These are phyloP conservation scores for Craterostigma plantagineum DNA, from an alignment of 257 asterid species.

Conservation along the genomic window DNA sequence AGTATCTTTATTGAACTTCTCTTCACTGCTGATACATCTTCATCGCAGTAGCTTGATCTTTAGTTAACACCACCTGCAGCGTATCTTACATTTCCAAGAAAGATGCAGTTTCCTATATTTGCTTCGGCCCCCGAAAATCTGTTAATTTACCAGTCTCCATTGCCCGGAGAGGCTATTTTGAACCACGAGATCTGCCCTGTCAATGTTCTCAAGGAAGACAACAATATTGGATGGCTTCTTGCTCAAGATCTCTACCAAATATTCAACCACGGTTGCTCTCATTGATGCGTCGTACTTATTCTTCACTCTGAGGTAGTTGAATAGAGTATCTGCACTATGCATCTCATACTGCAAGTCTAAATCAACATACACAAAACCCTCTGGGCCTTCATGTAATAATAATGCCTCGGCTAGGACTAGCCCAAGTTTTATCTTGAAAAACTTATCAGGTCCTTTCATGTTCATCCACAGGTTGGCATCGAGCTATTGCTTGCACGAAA, in stretches of 20 bases:
- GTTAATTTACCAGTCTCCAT: conserved; percentile 35
- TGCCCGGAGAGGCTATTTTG: conserved; percentile 51
- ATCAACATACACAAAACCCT: conserved; percentile 38
- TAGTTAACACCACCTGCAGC: conserved; percentile 3
- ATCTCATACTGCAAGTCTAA: conserved; percentile 27
- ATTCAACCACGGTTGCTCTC: conserved; percentile 58
- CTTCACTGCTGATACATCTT: conserved; percentile 19
- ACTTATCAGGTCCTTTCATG: conserved; percentile 42
- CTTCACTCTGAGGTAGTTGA: conserved; percentile 12
- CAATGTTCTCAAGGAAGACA: conserved; percentile 56
- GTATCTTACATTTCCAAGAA: conserved; percentile 41
- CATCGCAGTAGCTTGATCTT: conserved; percentile 19
- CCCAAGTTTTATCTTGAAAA: conserved; percentile 52
- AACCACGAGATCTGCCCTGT: conserved; percentile 51
- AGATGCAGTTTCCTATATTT: conserved; percentile 34
- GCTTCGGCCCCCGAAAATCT: conserved; percentile 58
- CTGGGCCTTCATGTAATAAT: conserved; percentile 28
- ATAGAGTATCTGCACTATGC: conserved; percentile 10
- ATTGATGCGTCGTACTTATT: conserved; percentile 19
- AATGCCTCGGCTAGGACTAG: conserved; percentile 41
- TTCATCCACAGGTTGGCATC: conserved; percentile 54
- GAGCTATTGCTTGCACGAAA: too few species aligned
- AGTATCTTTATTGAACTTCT: conserved; percentile 32
- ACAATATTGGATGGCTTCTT: conserved; percentile 48
- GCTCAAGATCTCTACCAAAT: conserved; percentile 49